These are phyloP conservation scores for Megacollybia platyphylla DNA, from an alignment of 1,284 basidiomycete species.

Conservation along the genomic window DNA sequence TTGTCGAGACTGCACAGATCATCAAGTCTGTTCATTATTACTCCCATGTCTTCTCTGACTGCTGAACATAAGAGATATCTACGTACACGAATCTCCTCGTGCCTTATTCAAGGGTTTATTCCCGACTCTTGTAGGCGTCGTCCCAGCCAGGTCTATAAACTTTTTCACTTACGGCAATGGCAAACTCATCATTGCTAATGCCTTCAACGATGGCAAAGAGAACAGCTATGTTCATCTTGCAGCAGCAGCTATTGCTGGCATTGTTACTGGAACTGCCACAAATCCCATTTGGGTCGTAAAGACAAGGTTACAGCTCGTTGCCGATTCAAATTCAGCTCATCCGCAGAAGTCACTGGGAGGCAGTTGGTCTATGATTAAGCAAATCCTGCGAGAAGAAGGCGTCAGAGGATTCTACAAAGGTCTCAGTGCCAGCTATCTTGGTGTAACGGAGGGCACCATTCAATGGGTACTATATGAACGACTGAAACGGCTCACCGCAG, in stretches of 20 bases:
- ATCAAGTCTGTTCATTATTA: constrained; percentile 46
- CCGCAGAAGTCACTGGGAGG: constrained; percentile 15
- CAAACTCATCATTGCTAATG: constrained; percentile 79
- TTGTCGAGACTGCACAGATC: constrained; percentile 89
- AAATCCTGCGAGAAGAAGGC: constrained; percentile 77
- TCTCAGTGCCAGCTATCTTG: constrained; percentile 87
- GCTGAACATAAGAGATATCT: constrained; percentile 56
- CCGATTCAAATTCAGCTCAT: constrained; percentile 12
- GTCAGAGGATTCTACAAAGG: constrained; percentile 89
- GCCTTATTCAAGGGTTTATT: constrained; percentile 94
- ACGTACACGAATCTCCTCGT: constrained; percentile 79
- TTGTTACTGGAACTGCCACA: constrained; percentile 82
- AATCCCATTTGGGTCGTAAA: constrained; percentile 99
- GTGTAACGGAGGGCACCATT: constrained; percentile 93
- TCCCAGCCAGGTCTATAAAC: constrained; percentile 94
- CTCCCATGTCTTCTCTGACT: not conserved
- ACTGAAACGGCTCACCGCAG: constrained; percentile 52
- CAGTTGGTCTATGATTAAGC: constrained; percentile 49
- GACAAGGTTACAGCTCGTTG: constrained; percentile 74
- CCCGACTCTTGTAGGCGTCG: constrained; percentile 88
- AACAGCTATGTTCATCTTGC: constrained; percentile 78
- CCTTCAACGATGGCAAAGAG: constrained; percentile 76
- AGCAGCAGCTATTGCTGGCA: constrained; percentile 79
- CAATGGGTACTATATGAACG: constrained; percentile 97
- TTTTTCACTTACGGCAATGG: constrained; percentile 98